Conservation (phyloP, 2,329 filamentous ascomycete species). For the Fusarium nodosum region DNA sequence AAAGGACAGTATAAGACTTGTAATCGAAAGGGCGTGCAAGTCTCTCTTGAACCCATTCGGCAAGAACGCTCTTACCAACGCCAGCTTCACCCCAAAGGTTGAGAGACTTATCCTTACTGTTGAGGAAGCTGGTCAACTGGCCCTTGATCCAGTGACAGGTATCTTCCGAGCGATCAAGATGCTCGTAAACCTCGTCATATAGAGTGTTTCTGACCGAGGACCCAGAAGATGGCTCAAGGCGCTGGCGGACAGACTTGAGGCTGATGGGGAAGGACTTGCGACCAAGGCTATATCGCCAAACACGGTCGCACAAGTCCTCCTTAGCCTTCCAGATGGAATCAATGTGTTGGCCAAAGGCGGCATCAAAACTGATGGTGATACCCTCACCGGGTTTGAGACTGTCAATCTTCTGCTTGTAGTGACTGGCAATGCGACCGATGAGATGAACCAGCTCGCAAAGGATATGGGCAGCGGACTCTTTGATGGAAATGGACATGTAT, state of each 20-base stretch:
- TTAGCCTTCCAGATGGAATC: constrained; percentile 54
- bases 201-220: constrained; percentile 48
- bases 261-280: constrained; percentile 39
- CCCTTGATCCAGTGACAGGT: constrained; percentile 58
- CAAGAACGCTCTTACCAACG: constrained; percentile 56
- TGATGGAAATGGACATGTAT: constrained; percentile 51
- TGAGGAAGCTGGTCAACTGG: constrained; percentile 54
- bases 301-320: constrained; percentile 52
- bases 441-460: constrained; percentile 56
- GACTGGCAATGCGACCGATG: constrained; percentile 52
- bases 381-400: constrained; percentile 44
- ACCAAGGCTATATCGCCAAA: constrained; percentile 55
- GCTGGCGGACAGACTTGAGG: constrained; percentile 52
- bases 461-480: constrained; percentile 52
- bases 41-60: constrained; percentile 58
- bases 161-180: constrained; percentile 56
- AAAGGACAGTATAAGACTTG: constrained; percentile 54
- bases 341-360: constrained; percentile 54
- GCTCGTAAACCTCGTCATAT: constrained; percentile 56
- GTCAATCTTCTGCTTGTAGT: constrained; percentile 55
- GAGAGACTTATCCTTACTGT: constrained; percentile 53
- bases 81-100: constrained; percentile 54
- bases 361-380: constrained; percentile 55
- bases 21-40: constrained; percentile 56
- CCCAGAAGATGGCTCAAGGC: constrained; percentile 50